Conservation (phyloP, 352 stramenopile species). For the Peronospora farinosa region DNA sequence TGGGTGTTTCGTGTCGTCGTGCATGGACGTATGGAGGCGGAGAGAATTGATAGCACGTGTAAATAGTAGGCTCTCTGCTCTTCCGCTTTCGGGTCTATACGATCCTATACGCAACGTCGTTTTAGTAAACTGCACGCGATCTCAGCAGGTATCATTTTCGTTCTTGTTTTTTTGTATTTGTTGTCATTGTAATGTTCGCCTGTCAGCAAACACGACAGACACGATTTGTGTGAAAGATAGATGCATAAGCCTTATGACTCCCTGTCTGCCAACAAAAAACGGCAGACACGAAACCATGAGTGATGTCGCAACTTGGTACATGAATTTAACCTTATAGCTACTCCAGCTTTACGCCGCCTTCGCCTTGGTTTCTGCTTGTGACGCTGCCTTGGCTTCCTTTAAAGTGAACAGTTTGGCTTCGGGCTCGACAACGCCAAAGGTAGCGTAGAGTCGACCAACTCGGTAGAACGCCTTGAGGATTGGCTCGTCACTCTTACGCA, state of each 20-base stretch:
- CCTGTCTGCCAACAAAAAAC: constrained; percentile 2
- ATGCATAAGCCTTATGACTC: not conserved
- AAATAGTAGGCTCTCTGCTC: constrained; percentile 29
- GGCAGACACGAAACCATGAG: constrained; percentile 4
- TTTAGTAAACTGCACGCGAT: constrained; percentile 10
- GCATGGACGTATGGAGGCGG: constrained; percentile 7
- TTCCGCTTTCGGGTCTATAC: constrained; percentile 6
- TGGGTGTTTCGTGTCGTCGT: constrained; percentile 28
- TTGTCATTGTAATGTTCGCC: not conserved
- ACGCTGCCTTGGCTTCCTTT: constrained; percentile 40
- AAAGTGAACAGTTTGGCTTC: constrained; percentile 68
- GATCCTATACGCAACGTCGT: constrained; percentile 20
- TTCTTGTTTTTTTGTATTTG: constrained; percentile 1
- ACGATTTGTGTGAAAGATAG: constrained; percentile 8
- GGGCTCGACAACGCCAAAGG: constrained; percentile 58
- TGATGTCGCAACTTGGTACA: constrained; percentile 2
- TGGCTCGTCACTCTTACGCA: constrained; percentile 57
- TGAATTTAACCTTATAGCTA: constrained; percentile 20
- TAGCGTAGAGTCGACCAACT: constrained; percentile 54
- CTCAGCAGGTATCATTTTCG: constrained; percentile 1
- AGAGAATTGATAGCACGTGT: constrained; percentile 17
- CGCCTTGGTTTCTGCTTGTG: constrained; percentile 29
- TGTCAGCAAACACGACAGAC: constrained; percentile 1
- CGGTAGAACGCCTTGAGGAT: constrained; percentile 65
- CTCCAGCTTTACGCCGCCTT: constrained; percentile 25